These are phyloP conservation scores for Didymella lethalis DNA, from an alignment of 2,329 filamentous ascomycete species.

Conservation along the genomic window DNA sequence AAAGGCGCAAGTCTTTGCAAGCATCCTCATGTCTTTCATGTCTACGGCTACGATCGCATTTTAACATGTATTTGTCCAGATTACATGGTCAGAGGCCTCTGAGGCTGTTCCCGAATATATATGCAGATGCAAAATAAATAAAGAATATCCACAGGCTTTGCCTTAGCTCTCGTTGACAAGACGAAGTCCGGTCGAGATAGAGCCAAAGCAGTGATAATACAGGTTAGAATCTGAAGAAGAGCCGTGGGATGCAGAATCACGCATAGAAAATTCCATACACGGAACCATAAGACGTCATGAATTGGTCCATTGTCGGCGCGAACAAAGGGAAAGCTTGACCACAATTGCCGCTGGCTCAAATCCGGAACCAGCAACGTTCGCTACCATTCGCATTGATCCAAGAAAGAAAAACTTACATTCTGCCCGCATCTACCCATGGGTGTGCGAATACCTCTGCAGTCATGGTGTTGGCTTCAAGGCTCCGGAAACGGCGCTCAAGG, in stretches of 20 bases:
- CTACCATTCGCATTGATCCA: not conserved
- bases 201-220: not conserved
- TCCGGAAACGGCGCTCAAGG: slow-evolving; percentile 9
- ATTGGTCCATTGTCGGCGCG: not conserved
- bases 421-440: slow-evolving; percentile 8
- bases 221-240: not conserved
- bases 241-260: not conserved
- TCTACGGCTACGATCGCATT: not conserved
- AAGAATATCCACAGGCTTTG: not conserved
- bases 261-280: not conserved
- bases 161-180: not conserved
- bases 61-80: not conserved
- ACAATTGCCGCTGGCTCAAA: not conserved
- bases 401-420: not conserved
- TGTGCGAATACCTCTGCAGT: slow-evolving; percentile 6
- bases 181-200: not conserved
- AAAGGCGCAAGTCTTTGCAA: not conserved
- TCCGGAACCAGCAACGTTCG: not conserved
- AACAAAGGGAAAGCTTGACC: not conserved
- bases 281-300: not conserved
- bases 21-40: not conserved
- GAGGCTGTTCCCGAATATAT: not conserved
- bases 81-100: not conserved
- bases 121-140: not conserved
- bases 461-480: slow-evolving; percentile 1